Evolutionary conservation across 371 early-diverging fungal genomes (phyloP).

Genomic region (Coemansia sp.): DNA sequence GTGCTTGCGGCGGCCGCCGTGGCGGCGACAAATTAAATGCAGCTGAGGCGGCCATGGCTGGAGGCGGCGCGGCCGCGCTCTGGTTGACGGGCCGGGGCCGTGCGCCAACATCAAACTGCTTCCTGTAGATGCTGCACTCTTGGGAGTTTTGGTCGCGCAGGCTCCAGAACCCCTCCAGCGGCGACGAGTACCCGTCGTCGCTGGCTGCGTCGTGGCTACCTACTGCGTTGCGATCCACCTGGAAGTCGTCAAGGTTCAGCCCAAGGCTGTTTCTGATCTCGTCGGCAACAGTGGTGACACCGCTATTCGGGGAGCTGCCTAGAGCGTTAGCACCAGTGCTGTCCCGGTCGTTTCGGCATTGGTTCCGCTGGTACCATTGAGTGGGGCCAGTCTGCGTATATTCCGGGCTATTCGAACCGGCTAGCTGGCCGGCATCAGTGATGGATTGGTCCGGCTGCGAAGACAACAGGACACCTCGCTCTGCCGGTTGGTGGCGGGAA

Average conservation of each 20-base stretch:
- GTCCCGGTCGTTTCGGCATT: background rate
- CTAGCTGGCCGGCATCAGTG: background rate
- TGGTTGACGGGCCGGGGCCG: background rate
- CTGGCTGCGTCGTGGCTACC: background rate
- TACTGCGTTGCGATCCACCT: too few relatives aligned
- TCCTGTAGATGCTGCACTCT: constrained; percentile 28
- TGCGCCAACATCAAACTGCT: constrained; percentile 30
- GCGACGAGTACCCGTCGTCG: constrained; percentile 38
- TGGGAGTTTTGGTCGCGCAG: constrained; percentile 9
- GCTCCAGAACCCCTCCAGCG: constrained; percentile 48
- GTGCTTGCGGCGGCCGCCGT: too few relatives aligned
- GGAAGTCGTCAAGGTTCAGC: too few relatives aligned
- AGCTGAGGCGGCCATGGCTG: constrained; percentile 1
- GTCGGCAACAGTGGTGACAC: background rate
- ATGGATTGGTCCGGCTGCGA: background rate
- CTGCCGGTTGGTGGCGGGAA: background rate
- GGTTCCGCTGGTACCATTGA: constrained; percentile 42
- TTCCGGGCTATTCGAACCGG: background rate
- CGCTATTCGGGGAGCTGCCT: background rate
- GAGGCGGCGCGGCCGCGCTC: background rate
- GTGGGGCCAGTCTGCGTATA: constrained; percentile 18
- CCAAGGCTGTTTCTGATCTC: background rate
- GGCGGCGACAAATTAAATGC: too few relatives aligned
- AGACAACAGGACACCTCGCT: too few relatives aligned
- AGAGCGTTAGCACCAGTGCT: too few relatives aligned